These are phyloP conservation scores for Spatholobus suberectus DNA, from an alignment of 306 rosid species.

Conservation along the genomic window DNA sequence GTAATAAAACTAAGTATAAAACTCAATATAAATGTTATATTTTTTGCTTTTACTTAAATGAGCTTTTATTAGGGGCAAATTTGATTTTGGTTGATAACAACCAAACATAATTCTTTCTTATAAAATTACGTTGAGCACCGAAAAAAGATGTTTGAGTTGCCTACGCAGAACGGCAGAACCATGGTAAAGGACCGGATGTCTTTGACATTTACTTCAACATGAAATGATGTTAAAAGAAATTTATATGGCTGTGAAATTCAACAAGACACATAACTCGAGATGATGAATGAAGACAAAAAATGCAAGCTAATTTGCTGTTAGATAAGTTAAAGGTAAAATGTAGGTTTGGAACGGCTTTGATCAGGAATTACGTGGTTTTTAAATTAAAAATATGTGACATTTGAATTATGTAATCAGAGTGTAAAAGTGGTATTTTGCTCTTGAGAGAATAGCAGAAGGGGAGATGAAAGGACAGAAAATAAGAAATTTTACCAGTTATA, in stretches of 20 bases:
- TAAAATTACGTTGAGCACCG: neutral
- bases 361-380: neutral
- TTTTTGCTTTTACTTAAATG: neutral
- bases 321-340: too few species aligned
- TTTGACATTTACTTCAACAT: neutral
- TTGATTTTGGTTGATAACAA: neutral
- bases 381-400: neutral
- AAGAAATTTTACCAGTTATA: too few species aligned
- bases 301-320: neutral
- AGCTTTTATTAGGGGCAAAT: neutral
- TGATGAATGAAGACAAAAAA: neutral
- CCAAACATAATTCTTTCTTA: neutral
- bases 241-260: neutral
- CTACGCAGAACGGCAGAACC: neutral
- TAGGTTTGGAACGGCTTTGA: too few species aligned
- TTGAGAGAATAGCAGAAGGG: too few species aligned
- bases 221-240: neutral
- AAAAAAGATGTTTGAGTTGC: neutral
- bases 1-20: neutral
- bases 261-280: neutral
- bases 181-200: neutral
- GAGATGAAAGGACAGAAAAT: too few species aligned
- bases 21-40: neutral
- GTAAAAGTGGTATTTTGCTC: neutral
- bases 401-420: neutral